Evolutionary conservation across 2,329 filamentous ascomycete species (phyloP).

Genomic region (Arthrobotrys entomopaga): DNA sequence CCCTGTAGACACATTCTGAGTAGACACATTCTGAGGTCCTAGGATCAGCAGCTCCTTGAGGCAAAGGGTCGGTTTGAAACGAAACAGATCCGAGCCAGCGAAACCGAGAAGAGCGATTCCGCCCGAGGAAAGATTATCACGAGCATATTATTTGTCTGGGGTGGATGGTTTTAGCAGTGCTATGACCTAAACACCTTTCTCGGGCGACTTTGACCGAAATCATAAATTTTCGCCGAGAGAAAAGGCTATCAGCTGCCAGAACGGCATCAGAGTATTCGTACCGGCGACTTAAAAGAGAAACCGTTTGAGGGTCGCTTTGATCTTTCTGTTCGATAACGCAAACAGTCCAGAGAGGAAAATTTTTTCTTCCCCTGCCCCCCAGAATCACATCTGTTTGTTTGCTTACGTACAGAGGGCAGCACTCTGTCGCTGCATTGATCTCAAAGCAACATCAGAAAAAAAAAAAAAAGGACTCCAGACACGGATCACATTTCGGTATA

Average conservation of each 20-base stretch:
- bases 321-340: background rate
- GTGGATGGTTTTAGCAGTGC: slow-evolving; percentile 25
- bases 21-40: slow-evolving; percentile 18
- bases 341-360: slow-evolving; percentile 6
- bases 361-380: slow-evolving; percentile 7
- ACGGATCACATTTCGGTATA: slow-evolving; percentile 31
- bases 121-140: slow-evolving; percentile 51
- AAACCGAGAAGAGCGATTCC: slow-evolving; percentile 18
- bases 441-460: slow-evolving; percentile 14
- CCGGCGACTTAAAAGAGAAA: slow-evolving; percentile 27
- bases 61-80: slow-evolving; percentile 11
- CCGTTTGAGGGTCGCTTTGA: background rate
- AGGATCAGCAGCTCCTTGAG: slow-evolving; percentile 1
- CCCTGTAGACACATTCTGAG: slow-evolving; percentile 27
- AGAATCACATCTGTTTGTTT: slow-evolving; percentile 16
- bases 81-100: slow-evolving; percentile 20
- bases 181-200: slow-evolving; percentile 19
- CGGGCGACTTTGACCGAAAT: slow-evolving; percentile 22
- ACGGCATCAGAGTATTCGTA: slow-evolving; percentile 43
- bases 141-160: slow-evolving; percentile 25
- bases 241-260: slow-evolving; percentile 4
- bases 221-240: slow-evolving; percentile 48
- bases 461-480: slow-evolving; percentile 16
- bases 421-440: slow-evolving; percentile 35
- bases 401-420: slow-evolving; percentile 26